Evolutionary conservation across 2,329 filamentous ascomycete species (phyloP).

Genomic region (Aspergillus melleus): DNA sequence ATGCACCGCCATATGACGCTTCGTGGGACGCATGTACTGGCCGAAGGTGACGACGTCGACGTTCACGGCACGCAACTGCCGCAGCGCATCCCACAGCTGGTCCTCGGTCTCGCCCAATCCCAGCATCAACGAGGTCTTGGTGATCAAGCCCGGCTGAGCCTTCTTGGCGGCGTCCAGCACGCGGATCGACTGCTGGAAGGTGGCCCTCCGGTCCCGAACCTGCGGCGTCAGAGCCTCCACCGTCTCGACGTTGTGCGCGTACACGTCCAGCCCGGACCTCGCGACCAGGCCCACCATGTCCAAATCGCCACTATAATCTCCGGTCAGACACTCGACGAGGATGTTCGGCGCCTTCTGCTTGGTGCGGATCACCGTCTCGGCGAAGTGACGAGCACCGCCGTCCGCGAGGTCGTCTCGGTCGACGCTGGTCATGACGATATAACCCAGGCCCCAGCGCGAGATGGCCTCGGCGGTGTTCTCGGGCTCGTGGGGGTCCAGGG

Average conservation of each 20-base stretch:
- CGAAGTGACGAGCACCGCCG: conserved; percentile 84
- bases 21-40: conserved; percentile 99
- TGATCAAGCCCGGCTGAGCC: conserved; percentile 75
- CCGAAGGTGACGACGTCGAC: conserved; percentile 98
- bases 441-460: conserved; percentile 88
- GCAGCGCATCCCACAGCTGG: conserved; percentile 76
- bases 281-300: conserved; percentile 87
- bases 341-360: conserved; percentile 67
- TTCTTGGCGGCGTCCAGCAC: conserved; percentile 82
- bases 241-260: conserved; percentile 96
- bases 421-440: conserved; percentile 90
- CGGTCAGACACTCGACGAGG: conserved; percentile 56
- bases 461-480: conserved; percentile 96
- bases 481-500: conserved; percentile 91
- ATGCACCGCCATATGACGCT: conserved; percentile 94
- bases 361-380: conserved; percentile 91
- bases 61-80: conserved; percentile 73
- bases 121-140: conserved; percentile 98
- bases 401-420: conserved; percentile 91
- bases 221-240: conserved; percentile 86
- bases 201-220: conserved; percentile 85
- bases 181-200: conserved; percentile 78
- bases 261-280: conserved; percentile 86
- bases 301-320: conserved; percentile 81
- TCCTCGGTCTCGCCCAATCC: conserved; percentile 89